phyloP scores from a whole-genome alignment of 306 rosid species.

The Carpinus viminea region DNA sequence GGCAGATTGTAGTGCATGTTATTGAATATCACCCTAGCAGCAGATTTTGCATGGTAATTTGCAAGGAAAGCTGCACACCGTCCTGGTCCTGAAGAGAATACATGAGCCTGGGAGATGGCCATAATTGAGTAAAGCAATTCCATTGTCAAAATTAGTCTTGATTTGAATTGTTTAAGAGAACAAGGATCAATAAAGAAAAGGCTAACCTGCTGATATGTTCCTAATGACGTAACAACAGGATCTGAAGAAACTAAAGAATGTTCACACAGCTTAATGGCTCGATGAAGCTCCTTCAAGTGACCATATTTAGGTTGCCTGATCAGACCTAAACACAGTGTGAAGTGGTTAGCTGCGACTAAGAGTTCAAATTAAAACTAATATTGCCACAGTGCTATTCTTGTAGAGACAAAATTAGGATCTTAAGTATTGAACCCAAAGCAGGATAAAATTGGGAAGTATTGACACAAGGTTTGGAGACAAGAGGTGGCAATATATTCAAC shows the following conservation, averaged over 20 bases:
- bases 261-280: slow-evolving; percentile 76
- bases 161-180: slow-evolving; percentile 2
- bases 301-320: slow-evolving; percentile 84
- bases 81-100: slow-evolving; percentile 60
- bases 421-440: background rate
- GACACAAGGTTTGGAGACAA: background rate
- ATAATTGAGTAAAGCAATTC: slow-evolving; percentile 21
- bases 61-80: slow-evolving; percentile 89
- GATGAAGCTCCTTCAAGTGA: slow-evolving; percentile 85
- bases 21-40: slow-evolving; percentile 70
- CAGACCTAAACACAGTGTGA: slow-evolving; percentile 54
- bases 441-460: background rate
- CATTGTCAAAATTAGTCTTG: slow-evolving; percentile 8
- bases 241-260: slow-evolving; percentile 85
- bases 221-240: slow-evolving; percentile 67
- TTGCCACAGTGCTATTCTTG: background rate
- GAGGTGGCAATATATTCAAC: background rate
- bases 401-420: slow-evolving; percentile 6
- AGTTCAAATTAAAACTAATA: slow-evolving; percentile 14
- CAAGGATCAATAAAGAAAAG: slow-evolving; percentile 21
- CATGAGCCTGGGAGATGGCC: slow-evolving; percentile 64
- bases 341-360: slow-evolving; percentile 20
- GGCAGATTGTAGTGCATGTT: slow-evolving; percentile 74
- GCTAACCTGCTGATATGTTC: slow-evolving; percentile 79
- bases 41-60: slow-evolving; percentile 55